These are phyloP conservation scores for Fusarium fujikuroi DNA, from an alignment of 2,329 filamentous ascomycete species.

Conservation along the genomic window DNA sequence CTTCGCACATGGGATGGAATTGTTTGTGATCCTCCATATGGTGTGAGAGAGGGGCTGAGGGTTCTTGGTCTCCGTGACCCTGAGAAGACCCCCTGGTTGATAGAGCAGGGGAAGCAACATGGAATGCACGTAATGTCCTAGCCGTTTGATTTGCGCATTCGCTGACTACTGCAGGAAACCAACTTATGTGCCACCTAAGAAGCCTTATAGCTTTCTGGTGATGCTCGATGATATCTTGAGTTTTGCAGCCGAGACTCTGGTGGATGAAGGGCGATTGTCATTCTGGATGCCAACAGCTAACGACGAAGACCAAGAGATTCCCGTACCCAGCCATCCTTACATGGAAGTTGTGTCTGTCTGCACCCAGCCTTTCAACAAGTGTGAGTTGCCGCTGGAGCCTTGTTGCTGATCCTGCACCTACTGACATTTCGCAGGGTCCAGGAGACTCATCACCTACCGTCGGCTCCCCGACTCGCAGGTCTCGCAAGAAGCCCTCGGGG, in stretches of 20 bases:
- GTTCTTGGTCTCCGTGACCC: constrained; percentile 83
- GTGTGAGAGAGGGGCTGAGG: constrained; percentile 89
- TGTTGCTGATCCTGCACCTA: neutral
- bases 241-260: constrained; percentile 81
- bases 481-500: constrained; percentile 54
- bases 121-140: constrained; percentile 68
- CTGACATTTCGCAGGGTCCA: constrained; percentile 71
- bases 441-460: constrained; percentile 87
- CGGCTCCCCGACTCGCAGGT: constrained; percentile 72
- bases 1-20: constrained; percentile 84
- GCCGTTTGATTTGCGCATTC: neutral
- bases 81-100: constrained; percentile 66
- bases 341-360: constrained; percentile 80
- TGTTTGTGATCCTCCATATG: constrained; percentile 95
- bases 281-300: constrained; percentile 99
- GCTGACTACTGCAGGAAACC: constrained; percentile 53
- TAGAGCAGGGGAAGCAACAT: constrained; percentile 75
- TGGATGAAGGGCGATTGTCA: constrained; percentile 81
- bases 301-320: constrained; percentile 79
- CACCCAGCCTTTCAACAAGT: constrained; percentile 90
- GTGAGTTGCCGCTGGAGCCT: constrained; percentile 57
- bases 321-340: constrained; percentile 79
- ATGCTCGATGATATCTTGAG: constrained; percentile 91
- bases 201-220: constrained; percentile 88
- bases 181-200: constrained; percentile 86